A percentile compares a stretch with the other conserved stretches of the same genome.
phyloP scores from a whole-genome alignment of 2,329 filamentous ascomycete genomes.

The Diaporthe vexans region DNA sequence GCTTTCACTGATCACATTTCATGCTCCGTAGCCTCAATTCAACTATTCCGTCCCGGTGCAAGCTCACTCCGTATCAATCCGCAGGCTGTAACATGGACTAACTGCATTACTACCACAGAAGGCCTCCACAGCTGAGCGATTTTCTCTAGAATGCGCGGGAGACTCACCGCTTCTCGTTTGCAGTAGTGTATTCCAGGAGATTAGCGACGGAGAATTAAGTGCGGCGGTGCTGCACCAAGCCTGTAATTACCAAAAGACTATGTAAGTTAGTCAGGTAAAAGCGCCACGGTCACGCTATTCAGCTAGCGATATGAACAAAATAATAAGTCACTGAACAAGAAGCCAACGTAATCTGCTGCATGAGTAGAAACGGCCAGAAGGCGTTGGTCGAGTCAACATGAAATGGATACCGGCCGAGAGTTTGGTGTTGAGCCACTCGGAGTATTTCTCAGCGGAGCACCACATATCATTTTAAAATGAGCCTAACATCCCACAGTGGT shows the following conservation, averaged over 20 bases:
- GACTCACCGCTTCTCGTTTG: not conserved
- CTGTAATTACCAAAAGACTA: not conserved
- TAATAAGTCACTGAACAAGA: not conserved
- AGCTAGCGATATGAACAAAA: slow-evolving; percentile 9
- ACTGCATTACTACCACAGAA: not conserved
- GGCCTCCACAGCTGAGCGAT: not conserved
- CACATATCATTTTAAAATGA: slow-evolving; percentile 33
- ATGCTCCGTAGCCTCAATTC: not conserved
- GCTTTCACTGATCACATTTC: not conserved
- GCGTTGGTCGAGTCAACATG: slow-evolving; percentile 20
- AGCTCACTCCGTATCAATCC: not conserved
- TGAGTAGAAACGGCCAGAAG: not conserved
- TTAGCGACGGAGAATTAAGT: slow-evolving; percentile 5
- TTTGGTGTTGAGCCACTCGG: slow-evolving; percentile 9
- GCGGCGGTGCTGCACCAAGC: not conserved
- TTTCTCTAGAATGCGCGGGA: not conserved
- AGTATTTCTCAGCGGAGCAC: slow-evolving; percentile 14
- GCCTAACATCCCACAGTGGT: slow-evolving; percentile 8
- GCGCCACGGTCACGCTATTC: not conserved
- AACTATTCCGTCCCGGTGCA: not conserved
- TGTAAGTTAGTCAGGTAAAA: not conserved
- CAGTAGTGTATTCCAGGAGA: not conserved
- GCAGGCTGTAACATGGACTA: no score
- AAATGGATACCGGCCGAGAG: slow-evolving; percentile 25
- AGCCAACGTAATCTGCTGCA: not conserved